Conservation (phyloP, 306 rosid genomes). For the Adenanthera pavonina region DNA sequence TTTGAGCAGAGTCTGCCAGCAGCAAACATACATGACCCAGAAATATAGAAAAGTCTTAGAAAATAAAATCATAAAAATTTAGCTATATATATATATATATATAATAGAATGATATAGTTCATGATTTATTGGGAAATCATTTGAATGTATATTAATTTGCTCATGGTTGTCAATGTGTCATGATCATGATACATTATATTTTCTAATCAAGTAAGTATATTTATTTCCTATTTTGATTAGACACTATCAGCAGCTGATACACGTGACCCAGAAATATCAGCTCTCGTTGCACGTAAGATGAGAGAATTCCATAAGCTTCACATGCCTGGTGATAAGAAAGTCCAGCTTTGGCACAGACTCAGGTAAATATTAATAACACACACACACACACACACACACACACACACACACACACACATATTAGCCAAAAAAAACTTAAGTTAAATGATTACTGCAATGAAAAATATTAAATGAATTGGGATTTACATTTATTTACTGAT, state of each 20-base stretch:
- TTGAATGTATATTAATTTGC: too few relatives aligned
- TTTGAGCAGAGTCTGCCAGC: too few relatives aligned
- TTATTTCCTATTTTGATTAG: slow-evolving; percentile 42
- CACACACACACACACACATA: background rate
- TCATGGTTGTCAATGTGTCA: too few relatives aligned
- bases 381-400: background rate
- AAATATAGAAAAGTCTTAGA: background rate
- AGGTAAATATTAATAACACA: slow-evolving; percentile 39
- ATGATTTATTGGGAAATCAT: too few relatives aligned
- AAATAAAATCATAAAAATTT: background rate
- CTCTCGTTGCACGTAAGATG: slow-evolving; percentile 73
- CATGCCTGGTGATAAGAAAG: slow-evolving; percentile 52
- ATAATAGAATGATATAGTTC: too few relatives aligned
- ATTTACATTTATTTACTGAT: background rate
- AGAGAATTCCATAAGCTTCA: slow-evolving; percentile 78
- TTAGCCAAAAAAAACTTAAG: background rate
- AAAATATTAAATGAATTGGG: background rate
- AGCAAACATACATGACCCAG: too few relatives aligned
- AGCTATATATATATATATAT: too few relatives aligned
- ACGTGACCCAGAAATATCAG: slow-evolving; percentile 68
- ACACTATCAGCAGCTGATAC: slow-evolving; percentile 83
- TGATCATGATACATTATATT: too few relatives aligned
- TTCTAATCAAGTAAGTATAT: too few relatives aligned
- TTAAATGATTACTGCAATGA: background rate
- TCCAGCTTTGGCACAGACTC: slow-evolving; percentile 56